These are phyloP conservation scores for Serpula lacrymans DNA, from an alignment of 768 basidiomycete genomes.

Conservation along the genomic window DNA sequence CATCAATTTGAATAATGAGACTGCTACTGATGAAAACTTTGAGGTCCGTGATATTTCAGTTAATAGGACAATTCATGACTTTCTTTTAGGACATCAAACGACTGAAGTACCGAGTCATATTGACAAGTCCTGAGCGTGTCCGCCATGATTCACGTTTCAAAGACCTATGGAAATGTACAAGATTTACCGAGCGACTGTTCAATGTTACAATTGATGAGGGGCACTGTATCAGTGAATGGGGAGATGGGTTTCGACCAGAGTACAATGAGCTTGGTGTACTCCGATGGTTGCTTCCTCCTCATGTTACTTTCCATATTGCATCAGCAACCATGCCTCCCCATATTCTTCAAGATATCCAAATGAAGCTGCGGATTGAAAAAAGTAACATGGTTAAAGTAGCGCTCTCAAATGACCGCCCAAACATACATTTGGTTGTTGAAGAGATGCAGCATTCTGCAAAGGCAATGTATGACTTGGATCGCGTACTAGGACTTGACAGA, in stretches of 20 bases:
- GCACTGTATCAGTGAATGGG: slow-evolving; percentile 17
- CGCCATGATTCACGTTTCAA: slow-evolving; percentile 10
- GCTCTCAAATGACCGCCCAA: slow-evolving; percentile 30
- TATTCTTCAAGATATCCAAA: slow-evolving; percentile 10
- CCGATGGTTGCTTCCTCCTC: slow-evolving; percentile 9
- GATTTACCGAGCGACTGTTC: slow-evolving; percentile 20
- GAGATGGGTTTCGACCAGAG: slow-evolving; percentile 10
- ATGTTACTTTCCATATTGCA: slow-evolving; percentile 10
- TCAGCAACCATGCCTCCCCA: slow-evolving; percentile 14
- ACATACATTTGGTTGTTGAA: slow-evolving; percentile 26
- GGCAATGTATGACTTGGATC: slow-evolving; percentile 13
- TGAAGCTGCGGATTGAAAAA: slow-evolving; percentile 11
- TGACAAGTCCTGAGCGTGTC: slow-evolving; percentile 26
- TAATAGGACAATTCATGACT: background rate
- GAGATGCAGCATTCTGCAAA: slow-evolving; percentile 11
- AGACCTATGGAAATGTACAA: slow-evolving; percentile 10
- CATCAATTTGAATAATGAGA: slow-evolving; percentile 7
- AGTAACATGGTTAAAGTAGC: slow-evolving; percentile 11
- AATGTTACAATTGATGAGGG: slow-evolving; percentile 26
- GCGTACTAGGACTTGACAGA: slow-evolving; percentile 9
- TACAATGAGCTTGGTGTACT: slow-evolving; percentile 13
- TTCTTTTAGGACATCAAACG: slow-evolving; percentile 21
- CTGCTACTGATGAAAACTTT: slow-evolving; percentile 6
- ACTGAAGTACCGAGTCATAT: slow-evolving; percentile 19
- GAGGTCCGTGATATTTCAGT: background rate